These are phyloP conservation scores for Auricularia cornea DNA, from an alignment of 768 basidiomycete species.

Conservation along the genomic window DNA sequence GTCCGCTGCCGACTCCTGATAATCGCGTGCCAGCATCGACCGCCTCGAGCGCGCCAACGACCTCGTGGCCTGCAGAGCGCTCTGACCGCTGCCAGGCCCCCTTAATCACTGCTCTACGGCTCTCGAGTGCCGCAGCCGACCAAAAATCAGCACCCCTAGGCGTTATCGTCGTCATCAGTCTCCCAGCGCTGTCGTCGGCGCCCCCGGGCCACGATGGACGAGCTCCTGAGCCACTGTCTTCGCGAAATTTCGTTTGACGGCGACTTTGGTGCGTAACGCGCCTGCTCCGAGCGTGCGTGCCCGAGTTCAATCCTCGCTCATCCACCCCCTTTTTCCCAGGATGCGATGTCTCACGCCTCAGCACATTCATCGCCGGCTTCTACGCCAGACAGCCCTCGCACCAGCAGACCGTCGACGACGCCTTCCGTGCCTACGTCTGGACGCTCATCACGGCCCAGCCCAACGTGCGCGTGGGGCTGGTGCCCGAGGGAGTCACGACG, in stretches of 20 bases:
- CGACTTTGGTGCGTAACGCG: slow-evolving; percentile 62
- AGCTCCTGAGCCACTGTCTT: slow-evolving; percentile 75
- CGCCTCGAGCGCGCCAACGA: no score
- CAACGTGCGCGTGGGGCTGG: slow-evolving; percentile 63
- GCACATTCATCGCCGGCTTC: slow-evolving; percentile 61
- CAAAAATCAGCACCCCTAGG: background rate
- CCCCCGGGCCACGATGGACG: slow-evolving; percentile 53
- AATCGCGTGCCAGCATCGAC: no score
- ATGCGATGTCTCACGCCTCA: slow-evolving; percentile 62
- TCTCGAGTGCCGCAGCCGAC: background rate
- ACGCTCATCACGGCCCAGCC: slow-evolving; percentile 67
- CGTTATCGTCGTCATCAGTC: background rate
- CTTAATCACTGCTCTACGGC: background rate
- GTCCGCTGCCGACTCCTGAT: no score
- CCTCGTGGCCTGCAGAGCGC: no score
- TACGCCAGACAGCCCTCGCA: slow-evolving; percentile 37
- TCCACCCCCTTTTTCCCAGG: slow-evolving; percentile 36
- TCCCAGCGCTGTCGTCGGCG: no score
- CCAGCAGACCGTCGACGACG: slow-evolving; percentile 60
- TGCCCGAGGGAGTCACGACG: slow-evolving; percentile 48
- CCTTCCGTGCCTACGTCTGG: slow-evolving; percentile 77
- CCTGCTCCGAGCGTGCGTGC: background rate
- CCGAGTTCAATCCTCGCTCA: slow-evolving; percentile 8
- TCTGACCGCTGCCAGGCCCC: background rate
- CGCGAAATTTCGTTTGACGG: slow-evolving; percentile 87